Evolutionary conservation across 2,329 filamentous ascomycete species (phyloP).

Genomic region (Apiospora malaysiana): DNA sequence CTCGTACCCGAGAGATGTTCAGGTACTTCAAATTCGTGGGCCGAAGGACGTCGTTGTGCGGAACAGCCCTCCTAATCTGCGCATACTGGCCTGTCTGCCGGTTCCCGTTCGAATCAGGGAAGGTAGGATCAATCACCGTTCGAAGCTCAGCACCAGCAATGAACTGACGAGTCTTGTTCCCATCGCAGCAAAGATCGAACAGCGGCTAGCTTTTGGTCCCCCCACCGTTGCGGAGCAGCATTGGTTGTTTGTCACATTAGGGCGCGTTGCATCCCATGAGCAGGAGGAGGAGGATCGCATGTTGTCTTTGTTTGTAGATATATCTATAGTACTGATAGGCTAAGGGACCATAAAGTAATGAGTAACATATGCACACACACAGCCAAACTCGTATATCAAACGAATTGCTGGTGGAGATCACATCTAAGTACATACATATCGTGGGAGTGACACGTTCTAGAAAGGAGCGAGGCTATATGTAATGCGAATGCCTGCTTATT

Average conservation of each 20-base stretch:
- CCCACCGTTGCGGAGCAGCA: background rate
- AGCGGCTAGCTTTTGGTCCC: background rate
- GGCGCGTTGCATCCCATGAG: background rate
- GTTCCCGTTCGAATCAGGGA: background rate
- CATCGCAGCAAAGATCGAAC: background rate
- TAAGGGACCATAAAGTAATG: too few species aligned
- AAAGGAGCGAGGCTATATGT: too few species aligned
- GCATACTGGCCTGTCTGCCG: background rate
- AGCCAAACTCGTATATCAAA: too few species aligned
- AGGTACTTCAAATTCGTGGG: background rate
- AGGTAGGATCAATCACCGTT: background rate
- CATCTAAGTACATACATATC: too few species aligned
- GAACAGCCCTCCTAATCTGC: background rate
- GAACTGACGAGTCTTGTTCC: background rate
- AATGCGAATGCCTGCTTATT: background rate
- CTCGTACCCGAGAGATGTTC: background rate
- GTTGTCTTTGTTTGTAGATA: background rate
- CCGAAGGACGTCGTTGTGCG: background rate
- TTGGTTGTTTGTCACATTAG: background rate
- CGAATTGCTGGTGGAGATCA: too few species aligned
- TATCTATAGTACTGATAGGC: too few species aligned
- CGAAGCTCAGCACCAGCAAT: background rate
- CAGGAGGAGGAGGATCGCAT: background rate
- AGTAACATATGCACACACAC: background rate
- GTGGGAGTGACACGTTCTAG: too few species aligned